Percentiles rank a stretch among this genome's conserved stretches.
These are phyloP conservation scores for Claviceps cyperi DNA, from an alignment of 2,329 filamentous ascomycete genomes.

Conservation along the genomic window DNA sequence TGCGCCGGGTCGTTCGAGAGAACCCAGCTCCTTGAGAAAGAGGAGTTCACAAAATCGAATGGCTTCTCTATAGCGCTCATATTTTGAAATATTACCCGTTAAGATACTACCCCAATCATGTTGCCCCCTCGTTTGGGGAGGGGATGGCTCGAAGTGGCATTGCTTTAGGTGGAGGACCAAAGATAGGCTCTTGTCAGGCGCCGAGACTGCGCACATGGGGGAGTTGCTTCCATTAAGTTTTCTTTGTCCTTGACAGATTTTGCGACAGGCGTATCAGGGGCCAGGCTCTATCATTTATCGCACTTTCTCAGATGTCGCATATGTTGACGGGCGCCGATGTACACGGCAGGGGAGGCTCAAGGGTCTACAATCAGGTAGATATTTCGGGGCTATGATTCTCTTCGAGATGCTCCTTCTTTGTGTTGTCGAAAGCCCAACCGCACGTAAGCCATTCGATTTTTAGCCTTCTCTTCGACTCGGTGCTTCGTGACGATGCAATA, in stretches of 20 bases:
- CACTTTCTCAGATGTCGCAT: conserved; percentile 1
- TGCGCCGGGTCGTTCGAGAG: conserved; percentile 74
- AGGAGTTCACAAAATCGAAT: conserved; percentile 5
- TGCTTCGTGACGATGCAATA: no score
- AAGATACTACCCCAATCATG: conserved; percentile 7
- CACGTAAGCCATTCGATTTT: no score
- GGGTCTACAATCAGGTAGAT: neutral
- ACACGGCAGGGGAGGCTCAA: neutral
- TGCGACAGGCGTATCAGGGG: conserved; percentile 5
- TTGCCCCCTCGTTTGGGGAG: conserved; percentile 17
- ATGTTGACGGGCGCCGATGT: neutral
- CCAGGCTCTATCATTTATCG: conserved; percentile 1
- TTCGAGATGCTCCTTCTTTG: neutral
- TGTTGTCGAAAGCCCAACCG: neutral
- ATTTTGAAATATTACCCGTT: neutral
- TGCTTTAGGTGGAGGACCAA: conserved; percentile 11
- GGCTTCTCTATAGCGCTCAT: neutral
- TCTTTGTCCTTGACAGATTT: conserved; percentile 7
- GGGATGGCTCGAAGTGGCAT: conserved; percentile 7
- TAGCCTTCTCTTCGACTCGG: no score
- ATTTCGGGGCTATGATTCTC: neutral
- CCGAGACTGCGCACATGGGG: neutral
- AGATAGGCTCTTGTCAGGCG: neutral
- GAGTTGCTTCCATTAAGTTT: conserved; percentile 8
- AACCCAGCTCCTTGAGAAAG: conserved; percentile 52